Percentiles rank a stretch among this genome's conserved stretches.
Conservation (phyloP, 495 filamentous ascomycete species). For the Astrothelium subdiscretum region DNA sequence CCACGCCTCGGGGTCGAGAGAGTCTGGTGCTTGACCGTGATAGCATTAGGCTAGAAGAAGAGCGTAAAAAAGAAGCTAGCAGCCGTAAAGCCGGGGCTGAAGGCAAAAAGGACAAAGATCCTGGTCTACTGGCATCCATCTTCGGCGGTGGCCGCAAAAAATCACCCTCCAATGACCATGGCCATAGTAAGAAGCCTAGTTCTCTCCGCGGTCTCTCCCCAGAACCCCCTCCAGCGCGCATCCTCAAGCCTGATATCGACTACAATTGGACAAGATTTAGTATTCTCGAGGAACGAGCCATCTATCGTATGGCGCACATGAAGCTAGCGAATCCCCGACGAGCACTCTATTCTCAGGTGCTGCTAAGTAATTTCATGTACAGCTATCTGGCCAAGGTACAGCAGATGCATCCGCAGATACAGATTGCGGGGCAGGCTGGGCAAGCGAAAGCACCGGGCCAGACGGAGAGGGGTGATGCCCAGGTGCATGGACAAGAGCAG, state of each 20-base stretch:
- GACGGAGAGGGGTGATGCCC: constrained; percentile 23
- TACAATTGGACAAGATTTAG: constrained; percentile 94
- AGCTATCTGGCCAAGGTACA: constrained; percentile 97
- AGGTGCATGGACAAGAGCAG: constrained; percentile 25
- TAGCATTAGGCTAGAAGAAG: constrained; percentile 61
- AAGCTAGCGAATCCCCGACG: constrained; percentile 95
- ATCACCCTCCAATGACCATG: constrained; percentile 52
- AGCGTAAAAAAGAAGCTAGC: constrained; percentile 65
- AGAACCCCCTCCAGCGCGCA: constrained; percentile 56
- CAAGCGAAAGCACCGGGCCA: constrained; percentile 50
- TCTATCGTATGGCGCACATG: constrained; percentile 97
- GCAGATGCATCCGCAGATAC: constrained; percentile 90
- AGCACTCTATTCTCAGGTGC: constrained; percentile 84
- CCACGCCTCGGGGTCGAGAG: constrained; percentile 53
- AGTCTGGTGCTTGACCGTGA: constrained; percentile 74
- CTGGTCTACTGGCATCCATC: constrained; percentile 73
- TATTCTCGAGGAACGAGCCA: constrained; percentile 90
- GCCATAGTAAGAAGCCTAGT: constrained; percentile 55
- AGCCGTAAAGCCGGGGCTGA: constrained; percentile 59
- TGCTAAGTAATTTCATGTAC: constrained; percentile 99
- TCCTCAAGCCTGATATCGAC: constrained; percentile 74
- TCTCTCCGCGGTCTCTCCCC: constrained; percentile 66
- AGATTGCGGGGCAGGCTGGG: constrained; percentile 52
- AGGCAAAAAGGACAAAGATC: constrained; percentile 76
- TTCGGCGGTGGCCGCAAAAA: constrained; percentile 83